Conservation (phyloP, 352 stramenopile genomes). For the Pseudoperonospora humuli region DNA sequence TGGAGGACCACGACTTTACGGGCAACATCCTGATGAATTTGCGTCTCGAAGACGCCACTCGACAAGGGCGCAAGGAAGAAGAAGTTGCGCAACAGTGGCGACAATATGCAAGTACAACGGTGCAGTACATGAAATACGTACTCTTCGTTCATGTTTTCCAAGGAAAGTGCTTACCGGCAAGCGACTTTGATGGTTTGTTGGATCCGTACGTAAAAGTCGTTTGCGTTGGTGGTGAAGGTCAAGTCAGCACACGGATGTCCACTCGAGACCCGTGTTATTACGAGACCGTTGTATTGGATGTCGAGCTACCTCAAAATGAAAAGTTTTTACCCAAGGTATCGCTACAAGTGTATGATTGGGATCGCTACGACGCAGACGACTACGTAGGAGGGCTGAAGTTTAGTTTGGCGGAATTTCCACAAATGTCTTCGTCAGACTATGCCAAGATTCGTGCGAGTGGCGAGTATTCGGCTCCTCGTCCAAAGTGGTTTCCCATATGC, state of each 20-base stretch:
- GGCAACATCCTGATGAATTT: slow-evolving; percentile 80
- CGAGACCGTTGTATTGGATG: slow-evolving; percentile 67
- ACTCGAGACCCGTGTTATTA: slow-evolving; percentile 83
- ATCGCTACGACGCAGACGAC: slow-evolving; percentile 65
- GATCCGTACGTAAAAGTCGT: slow-evolving; percentile 82
- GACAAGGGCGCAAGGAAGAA: slow-evolving; percentile 18
- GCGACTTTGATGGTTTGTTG: slow-evolving; percentile 63
- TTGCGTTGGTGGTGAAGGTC: slow-evolving; percentile 62
- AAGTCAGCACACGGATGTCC: slow-evolving; percentile 48
- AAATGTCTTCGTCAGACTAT: slow-evolving; percentile 55
- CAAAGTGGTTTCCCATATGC: slow-evolving; percentile 66
- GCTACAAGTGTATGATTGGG: slow-evolving; percentile 70
- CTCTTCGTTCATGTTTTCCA: slow-evolving; percentile 83
- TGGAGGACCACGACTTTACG: slow-evolving; percentile 78
- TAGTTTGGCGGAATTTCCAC: slow-evolving; percentile 46
- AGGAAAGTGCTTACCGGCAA: slow-evolving; percentile 55
- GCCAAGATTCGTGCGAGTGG: slow-evolving; percentile 34
- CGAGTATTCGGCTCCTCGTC: slow-evolving; percentile 47
- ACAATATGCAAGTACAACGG: slow-evolving; percentile 40
- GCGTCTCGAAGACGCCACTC: slow-evolving; percentile 35
- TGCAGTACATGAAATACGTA: slow-evolving; percentile 71
- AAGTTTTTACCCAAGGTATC: slow-evolving; percentile 63
- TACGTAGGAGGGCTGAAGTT: slow-evolving; percentile 60
- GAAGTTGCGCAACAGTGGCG: slow-evolving; percentile 44
- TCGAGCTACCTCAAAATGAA: slow-evolving; percentile 61